Percentiles rank a stretch among this genome's conserved stretches.
Conservation (phyloP, 129 eudicot genomes). For the Lactuca sativa region DNA sequence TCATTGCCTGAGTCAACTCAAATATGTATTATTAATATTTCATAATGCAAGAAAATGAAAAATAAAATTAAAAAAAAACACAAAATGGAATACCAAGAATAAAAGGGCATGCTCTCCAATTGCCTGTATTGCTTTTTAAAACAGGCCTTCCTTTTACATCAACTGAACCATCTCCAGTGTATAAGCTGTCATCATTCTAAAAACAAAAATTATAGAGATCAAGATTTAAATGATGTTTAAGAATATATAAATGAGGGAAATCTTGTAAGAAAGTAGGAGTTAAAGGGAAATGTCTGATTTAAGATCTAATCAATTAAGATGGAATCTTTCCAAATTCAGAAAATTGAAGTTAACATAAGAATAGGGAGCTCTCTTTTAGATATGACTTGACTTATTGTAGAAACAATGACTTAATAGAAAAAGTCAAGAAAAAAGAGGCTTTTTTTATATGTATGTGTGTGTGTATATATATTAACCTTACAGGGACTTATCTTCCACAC, state of each 20-base stretch:
- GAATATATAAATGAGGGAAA: no score
- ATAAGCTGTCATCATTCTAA: conserved; percentile 49
- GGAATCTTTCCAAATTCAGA: no score
- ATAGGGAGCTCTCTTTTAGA: no score
- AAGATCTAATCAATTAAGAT: no score
- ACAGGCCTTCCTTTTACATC: conserved; percentile 72
- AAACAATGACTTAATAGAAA: no score
- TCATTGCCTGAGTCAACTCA: conserved; percentile 58
- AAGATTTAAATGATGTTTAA: neutral
- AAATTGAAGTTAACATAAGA: no score
- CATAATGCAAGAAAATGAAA: conserved; percentile 1
- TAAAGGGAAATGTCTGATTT: neutral
- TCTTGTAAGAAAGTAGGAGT: neutral
- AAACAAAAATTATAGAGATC: neutral
- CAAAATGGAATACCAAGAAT: conserved; percentile 55
- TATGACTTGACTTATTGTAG: no score
- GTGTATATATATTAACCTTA: neutral
- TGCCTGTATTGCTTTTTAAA: conserved; percentile 75
- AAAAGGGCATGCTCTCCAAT: conserved; percentile 93
- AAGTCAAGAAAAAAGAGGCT: neutral
- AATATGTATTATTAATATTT: neutral
- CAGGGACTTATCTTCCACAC: neutral
- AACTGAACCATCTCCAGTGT: conserved; percentile 85
- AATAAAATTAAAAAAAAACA: neutral
- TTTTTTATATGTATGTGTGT: neutral